phyloP scores from a whole-genome alignment of 2,329 filamentous ascomycete genomes.

The Fusarium poae region DNA sequence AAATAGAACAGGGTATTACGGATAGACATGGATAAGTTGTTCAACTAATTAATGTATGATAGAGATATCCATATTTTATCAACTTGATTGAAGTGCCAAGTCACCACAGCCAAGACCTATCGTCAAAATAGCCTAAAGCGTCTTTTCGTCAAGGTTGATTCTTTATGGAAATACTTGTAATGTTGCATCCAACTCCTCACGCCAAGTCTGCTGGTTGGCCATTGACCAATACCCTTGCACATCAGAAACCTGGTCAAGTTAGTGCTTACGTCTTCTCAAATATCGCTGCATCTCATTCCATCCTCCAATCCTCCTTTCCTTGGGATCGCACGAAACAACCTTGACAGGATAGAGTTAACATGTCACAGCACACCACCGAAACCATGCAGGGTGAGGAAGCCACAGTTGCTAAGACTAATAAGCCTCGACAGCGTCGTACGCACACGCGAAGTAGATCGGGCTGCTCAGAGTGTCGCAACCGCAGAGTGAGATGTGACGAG shows the following conservation, averaged over 20 bases:
- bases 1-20: constrained; percentile 5
- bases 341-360: not conserved
- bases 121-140: not conserved
- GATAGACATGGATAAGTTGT: not conserved
- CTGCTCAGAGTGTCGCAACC: constrained; percentile 21
- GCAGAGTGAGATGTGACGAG: constrained; percentile 26
- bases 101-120: not conserved
- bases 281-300: not conserved
- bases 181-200: not conserved
- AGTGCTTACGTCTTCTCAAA: constrained; percentile 11
- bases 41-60: not conserved
- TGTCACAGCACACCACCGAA: not conserved
- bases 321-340: not conserved
- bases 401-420: not conserved
- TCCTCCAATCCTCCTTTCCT: not conserved
- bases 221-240: not conserved
- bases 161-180: not conserved
- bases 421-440: constrained; percentile 14
- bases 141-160: not conserved
- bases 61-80: not conserved
- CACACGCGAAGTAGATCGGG: constrained; percentile 25
- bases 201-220: not conserved
- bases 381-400: not conserved
- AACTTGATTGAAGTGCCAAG: not conserved
- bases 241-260: constrained; percentile 12